These are phyloP conservation scores for Malassezia psittaci DNA, from an alignment of 1,284 basidiomycete species.

Conservation along the genomic window DNA sequence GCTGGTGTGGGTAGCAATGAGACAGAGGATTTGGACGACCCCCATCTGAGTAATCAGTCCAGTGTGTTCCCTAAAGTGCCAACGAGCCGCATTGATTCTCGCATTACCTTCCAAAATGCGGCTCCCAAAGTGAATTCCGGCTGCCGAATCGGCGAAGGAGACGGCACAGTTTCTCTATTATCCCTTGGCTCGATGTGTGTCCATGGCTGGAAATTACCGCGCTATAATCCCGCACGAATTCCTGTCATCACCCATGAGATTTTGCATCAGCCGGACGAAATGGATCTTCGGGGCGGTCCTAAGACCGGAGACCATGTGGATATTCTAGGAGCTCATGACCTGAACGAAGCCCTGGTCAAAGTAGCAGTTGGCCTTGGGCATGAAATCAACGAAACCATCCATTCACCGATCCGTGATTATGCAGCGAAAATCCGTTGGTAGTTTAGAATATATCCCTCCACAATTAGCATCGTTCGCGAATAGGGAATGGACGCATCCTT, in stretches of 20 bases:
- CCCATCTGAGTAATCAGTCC: background rate
- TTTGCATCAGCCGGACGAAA: slow-evolving; percentile 65
- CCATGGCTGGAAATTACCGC: slow-evolving; percentile 71
- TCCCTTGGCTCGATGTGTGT: slow-evolving; percentile 92
- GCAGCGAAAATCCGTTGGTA: slow-evolving; percentile 28
- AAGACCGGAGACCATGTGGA: slow-evolving; percentile 62
- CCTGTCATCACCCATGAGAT: slow-evolving; percentile 78
- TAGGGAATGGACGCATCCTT: background rate
- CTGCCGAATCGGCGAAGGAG: slow-evolving; percentile 55
- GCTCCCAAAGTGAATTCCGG: slow-evolving; percentile 32
- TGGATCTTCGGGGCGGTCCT: slow-evolving; percentile 76
- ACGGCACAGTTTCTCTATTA: slow-evolving; percentile 83
- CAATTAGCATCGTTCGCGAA: background rate
- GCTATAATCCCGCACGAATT: slow-evolving; percentile 80
- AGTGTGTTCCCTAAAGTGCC: background rate
- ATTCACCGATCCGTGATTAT: slow-evolving; percentile 60
- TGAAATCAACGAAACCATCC: slow-evolving; percentile 56
- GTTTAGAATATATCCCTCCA: background rate
- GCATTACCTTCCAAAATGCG: slow-evolving; percentile 23
- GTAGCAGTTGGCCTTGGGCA: slow-evolving; percentile 60
- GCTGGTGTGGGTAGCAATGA: background rate
- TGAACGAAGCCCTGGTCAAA: slow-evolving; percentile 85
- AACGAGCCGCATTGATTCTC: slow-evolving; percentile 9
- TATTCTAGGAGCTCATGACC: slow-evolving; percentile 71
- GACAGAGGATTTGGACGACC: background rate